Evolutionary conservation across 169 alveolate genomes (phyloP), one percentile per base, ranked within the genome.

Genomic region (Hepatocystis sp.): DNA sequence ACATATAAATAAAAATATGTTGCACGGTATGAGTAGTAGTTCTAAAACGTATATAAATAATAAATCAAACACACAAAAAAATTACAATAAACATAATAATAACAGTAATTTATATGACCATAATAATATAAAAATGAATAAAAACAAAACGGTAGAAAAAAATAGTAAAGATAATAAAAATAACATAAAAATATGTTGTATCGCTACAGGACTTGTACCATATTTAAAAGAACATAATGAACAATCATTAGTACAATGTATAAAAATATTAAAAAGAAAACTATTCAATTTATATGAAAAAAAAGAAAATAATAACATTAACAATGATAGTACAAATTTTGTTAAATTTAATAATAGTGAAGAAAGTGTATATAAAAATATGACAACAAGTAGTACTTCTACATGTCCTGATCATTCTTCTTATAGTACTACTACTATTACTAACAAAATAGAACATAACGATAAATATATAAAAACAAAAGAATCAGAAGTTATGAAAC

Each of bases 171-270:
- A n/a, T 36, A 44, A n/a, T 28, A 13, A 17, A 1, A 44, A 4
- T 7, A 17, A 46, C 21, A 13, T 56, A 30, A 46, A 55, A 81
- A 25, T 81, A 11, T 61, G 81, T 32, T 61, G 55, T 28, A 30
- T 81, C 23, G 67, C 89, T 28, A 63, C 89, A 2, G 89, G 89
- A 10, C 13, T 55, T 11, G 89, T 81, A 3, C 89, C 89, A 11
- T 81, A 81, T 52, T 55, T 81, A 23, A 81, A 61, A 11, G 84
- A 81, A 53, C 61, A 55, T 2, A 81, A 81, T 44, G 67, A 81
- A 21, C 8, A 63, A 11, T 63, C 84, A 1, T 28, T 81, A 15
- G 49, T 61, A 3, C 89, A 81, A 17, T 81, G 89, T 36, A 34
- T 60, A 19, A 81, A 81, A 63, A 8, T 81, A 4, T 51, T 81